Percentiles rank a stretch among this genome's conserved stretches.
phyloP scores from a whole-genome alignment of 2,329 filamentous ascomycete genomes.

The Rhynchosporium graminicola region DNA sequence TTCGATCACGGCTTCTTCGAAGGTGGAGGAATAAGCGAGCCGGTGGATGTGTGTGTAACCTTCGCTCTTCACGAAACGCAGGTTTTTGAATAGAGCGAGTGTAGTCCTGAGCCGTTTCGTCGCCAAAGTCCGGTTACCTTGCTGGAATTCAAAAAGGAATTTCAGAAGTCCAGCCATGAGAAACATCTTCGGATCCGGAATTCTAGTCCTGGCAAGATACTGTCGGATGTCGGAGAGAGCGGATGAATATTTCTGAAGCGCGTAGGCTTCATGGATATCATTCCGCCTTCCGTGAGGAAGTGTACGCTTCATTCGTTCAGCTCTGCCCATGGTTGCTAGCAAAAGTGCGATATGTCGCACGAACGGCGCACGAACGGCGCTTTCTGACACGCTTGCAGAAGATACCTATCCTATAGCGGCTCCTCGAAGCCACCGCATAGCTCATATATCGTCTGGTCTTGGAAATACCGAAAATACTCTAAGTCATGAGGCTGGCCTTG shows the following conservation, averaged over 20 bases:
- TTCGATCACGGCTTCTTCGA: conserved; percentile 1
- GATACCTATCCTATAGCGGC: background rate
- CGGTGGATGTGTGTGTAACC: background rate
- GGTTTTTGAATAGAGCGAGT: background rate
- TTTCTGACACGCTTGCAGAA: conserved; percentile 5
- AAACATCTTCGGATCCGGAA: conserved; percentile 1
- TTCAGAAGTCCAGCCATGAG: conserved; percentile 1
- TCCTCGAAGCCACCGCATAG: conserved; percentile 4
- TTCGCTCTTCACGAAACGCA: background rate
- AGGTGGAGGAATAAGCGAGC: background rate
- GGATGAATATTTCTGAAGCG: background rate
- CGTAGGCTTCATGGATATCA: background rate
- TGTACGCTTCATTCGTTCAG: background rate
- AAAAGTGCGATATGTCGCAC: background rate
- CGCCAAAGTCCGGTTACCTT: background rate
- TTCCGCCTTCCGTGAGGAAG: background rate
- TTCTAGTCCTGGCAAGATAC: background rate
- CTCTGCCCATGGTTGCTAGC: background rate
- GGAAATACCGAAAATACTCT: conserved; percentile 7
- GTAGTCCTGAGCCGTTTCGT: conserved; percentile 6
- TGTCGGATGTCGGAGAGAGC: conserved; percentile 1
- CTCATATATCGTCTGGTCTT: conserved; percentile 1
- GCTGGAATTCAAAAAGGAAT: conserved; percentile 2
- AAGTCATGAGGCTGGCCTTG: background rate
- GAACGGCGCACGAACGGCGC: conserved; percentile 2